These are phyloP conservation scores for Fraxinus latifolia DNA, from an alignment of 305 asterid genomes.

Conservation along the genomic window DNA sequence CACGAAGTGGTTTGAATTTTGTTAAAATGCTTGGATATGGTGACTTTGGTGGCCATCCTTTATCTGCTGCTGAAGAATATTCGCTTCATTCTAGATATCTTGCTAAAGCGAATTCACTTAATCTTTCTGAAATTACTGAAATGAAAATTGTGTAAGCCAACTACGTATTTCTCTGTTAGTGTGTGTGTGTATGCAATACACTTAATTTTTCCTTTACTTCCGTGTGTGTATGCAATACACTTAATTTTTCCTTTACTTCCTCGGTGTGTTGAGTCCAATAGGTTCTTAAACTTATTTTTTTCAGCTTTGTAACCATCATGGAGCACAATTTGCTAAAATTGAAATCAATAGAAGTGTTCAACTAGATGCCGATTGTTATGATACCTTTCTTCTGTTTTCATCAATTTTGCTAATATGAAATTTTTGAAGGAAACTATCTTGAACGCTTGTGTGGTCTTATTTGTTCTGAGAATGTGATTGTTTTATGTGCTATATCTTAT, in stretches of 20 bases:
- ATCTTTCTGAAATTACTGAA: constrained; percentile 90
- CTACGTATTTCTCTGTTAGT: not conserved
- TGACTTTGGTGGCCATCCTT: constrained; percentile 83
- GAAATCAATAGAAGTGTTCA: not conserved
- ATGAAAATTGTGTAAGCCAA: constrained; percentile 91
- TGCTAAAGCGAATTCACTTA: constrained; percentile 86
- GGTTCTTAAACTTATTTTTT: not conserved
- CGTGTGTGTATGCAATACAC: not conserved
- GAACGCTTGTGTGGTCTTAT: not conserved
- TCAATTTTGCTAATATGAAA: not conserved
- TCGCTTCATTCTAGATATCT: constrained; percentile 96
- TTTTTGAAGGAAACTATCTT: not conserved
- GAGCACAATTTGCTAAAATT: not conserved
- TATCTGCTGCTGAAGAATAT: constrained; percentile 94
- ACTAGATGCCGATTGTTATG: not conserved
- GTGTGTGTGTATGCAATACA: not conserved
- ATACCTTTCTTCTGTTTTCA: not conserved
- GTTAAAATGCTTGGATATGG: constrained; percentile 91
- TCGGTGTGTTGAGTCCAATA: not conserved
- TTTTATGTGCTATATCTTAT: not conserved
- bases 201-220: not conserved
- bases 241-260: not conserved
- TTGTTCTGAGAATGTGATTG: not conserved
- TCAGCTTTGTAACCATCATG: not conserved
- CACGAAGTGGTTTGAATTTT: constrained; percentile 66